Percentiles rank a stretch among this genome's conserved stretches.
Evolutionary conservation across 305 asterid species (phyloP).

Genomic region (Fraxinus velutina): DNA sequence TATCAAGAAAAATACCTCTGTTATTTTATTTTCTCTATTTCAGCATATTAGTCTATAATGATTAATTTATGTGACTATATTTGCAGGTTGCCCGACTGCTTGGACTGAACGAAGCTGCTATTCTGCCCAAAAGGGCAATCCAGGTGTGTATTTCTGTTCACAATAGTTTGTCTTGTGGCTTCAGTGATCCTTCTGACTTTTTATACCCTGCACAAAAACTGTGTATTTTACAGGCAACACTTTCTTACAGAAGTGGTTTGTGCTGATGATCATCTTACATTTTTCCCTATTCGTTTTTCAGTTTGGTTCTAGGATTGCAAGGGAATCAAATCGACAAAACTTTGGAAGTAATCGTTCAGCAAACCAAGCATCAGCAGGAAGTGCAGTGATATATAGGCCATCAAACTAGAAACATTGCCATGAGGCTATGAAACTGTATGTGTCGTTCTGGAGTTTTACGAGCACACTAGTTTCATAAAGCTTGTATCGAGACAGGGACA

Average conservation of each 20-base stretch:
- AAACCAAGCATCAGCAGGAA: slow-evolving; percentile 92
- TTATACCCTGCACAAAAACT: background rate
- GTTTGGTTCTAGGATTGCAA: slow-evolving; percentile 89
- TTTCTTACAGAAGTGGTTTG: background rate
- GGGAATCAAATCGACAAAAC: slow-evolving; percentile 82
- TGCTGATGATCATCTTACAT: background rate
- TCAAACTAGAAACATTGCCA: slow-evolving; percentile 14
- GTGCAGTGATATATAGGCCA: slow-evolving; percentile 49
- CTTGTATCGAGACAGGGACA: background rate
- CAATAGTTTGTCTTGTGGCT: background rate
- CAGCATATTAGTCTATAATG: background rate
- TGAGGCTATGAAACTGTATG: background rate
- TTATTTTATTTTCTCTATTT: background rate
- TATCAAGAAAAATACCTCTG: background rate
- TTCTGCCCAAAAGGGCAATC: slow-evolving; percentile 87
- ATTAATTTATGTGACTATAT: background rate
- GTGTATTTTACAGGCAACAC: background rate
- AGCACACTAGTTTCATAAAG: background rate
- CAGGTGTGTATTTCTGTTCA: slow-evolving; percentile 47
- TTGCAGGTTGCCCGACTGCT: slow-evolving; percentile 76
- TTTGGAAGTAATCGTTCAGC: slow-evolving; percentile 96
- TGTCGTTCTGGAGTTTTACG: background rate
- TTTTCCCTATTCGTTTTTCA: slow-evolving; percentile 24
- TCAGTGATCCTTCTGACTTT: background rate
- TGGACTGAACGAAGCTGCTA: slow-evolving; percentile 71